Conservation (phyloP, 371 early-diverging fungal species). For the Capillidium heterosporum region DNA sequence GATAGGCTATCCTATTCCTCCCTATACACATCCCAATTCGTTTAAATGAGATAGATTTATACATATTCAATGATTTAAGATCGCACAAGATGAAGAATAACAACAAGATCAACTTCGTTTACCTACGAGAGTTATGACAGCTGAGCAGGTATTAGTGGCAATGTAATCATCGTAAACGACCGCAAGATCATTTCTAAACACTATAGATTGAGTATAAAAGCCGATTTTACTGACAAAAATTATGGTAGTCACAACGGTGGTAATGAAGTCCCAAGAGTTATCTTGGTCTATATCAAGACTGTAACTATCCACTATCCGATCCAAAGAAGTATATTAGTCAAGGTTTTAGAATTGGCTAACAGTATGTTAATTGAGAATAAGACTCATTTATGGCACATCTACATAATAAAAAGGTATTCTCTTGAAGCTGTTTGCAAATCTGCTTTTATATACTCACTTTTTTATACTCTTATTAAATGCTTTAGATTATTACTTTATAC, state of each 20-base stretch:
- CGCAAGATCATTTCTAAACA: conserved; percentile 16
- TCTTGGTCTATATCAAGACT: background rate
- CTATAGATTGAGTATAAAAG: conserved; percentile 13
- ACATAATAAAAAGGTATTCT: background rate
- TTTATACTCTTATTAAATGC: too few relatives aligned
- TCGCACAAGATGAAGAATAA: conserved; percentile 20
- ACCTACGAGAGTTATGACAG: conserved; percentile 15
- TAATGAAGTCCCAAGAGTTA: conserved; percentile 20
- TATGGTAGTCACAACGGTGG: conserved; percentile 22
- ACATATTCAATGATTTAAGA: conserved; percentile 19
- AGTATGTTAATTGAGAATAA: background rate
- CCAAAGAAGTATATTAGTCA: background rate
- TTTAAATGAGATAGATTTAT: conserved; percentile 12
- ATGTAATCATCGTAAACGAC: conserved; percentile 17
- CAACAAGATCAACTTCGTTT: conserved; percentile 20
- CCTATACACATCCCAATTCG: conserved; percentile 2
- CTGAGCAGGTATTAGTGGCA: conserved; percentile 24
- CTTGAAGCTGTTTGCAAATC: background rate
- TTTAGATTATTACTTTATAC: too few relatives aligned
- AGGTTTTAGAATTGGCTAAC: background rate
- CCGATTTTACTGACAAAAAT: conserved; percentile 20
- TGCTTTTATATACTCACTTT: background rate
- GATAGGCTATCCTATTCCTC: conserved; percentile 2
- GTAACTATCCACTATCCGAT: background rate
- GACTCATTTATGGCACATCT: background rate